These are phyloP conservation scores for Atkinsonella texensis DNA, from an alignment of 2,329 filamentous ascomycete genomes.

Conservation along the genomic window DNA sequence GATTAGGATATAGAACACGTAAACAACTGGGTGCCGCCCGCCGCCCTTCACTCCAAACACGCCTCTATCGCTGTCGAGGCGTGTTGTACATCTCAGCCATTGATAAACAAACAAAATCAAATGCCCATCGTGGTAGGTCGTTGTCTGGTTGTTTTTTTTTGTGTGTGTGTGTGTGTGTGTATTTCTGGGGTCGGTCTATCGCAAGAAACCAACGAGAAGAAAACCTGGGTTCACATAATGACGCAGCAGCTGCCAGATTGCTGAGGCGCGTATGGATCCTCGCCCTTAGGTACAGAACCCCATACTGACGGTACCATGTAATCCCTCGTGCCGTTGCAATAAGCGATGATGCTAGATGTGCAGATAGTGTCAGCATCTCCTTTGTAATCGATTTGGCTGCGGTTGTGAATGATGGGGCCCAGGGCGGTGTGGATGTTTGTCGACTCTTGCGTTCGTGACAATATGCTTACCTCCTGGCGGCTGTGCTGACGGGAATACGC, in stretches of 20 bases:
- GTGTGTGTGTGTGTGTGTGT: too few species aligned
- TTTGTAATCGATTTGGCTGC: too few species aligned
- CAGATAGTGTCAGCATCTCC: conserved; percentile 1
- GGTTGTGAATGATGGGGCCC: not conserved
- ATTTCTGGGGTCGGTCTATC: conserved; percentile 2
- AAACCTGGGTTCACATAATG: conserved; percentile 58
- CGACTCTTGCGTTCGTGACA: conserved; percentile 1
- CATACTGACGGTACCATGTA: conserved; percentile 98
- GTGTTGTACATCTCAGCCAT: not conserved
- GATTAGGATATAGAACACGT: conserved; percentile 5
- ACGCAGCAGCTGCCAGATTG: conserved; percentile 87
- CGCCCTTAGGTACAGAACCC: conserved; percentile 86
- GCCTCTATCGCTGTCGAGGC: not conserved
- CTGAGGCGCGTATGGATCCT: conserved; percentile 97
- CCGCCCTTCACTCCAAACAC: not conserved
- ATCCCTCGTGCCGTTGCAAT: conserved; percentile 95
- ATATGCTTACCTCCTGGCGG: conserved; percentile 61
- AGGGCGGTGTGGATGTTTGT: not conserved
- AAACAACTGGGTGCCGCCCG: conserved; percentile 1
- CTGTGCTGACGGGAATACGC: conserved; percentile 90
- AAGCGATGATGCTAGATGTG: conserved; percentile 71
- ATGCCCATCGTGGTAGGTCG: conserved; percentile 4
- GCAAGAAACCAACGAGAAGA: conserved; percentile 1
- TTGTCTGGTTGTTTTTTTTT: conserved; percentile 4
- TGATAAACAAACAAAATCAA: conserved; percentile 4